Conservation (phyloP, 2,329 filamentous ascomycete genomes). For the Fusarium dlaminii region DNA sequence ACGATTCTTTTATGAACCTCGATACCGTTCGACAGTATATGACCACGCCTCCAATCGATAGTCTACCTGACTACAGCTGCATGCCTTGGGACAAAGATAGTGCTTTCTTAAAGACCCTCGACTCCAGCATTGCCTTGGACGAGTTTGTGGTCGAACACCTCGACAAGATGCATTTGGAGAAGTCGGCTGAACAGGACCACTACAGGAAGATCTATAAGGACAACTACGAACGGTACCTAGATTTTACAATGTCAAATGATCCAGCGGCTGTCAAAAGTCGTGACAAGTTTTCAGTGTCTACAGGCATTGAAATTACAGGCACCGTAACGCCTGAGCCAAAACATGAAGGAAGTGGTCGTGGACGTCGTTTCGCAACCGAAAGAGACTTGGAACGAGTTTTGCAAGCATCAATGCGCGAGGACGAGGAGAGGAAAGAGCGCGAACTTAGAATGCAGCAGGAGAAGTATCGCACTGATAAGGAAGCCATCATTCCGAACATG, state of each 20-base stretch:
- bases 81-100: conserved; percentile 60
- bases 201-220: conserved; percentile 54
- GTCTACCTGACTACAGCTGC: conserved; percentile 58
- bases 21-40: conserved; percentile 61
- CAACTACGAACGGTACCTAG: conserved; percentile 62
- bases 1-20: conserved; percentile 60
- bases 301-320: conserved; percentile 46
- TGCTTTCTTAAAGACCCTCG: conserved; percentile 55
- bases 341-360: conserved; percentile 63
- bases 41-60: conserved; percentile 64
- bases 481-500: conserved; percentile 78
- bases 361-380: conserved; percentile 73
- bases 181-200: conserved; percentile 51
- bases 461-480: conserved; percentile 78
- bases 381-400: conserved; percentile 77
- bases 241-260: conserved; percentile 66
- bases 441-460: conserved; percentile 72
- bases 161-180: conserved; percentile 51
- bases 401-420: conserved; percentile 75
- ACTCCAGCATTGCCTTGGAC: conserved; percentile 52
- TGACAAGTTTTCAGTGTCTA: conserved; percentile 60
- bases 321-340: conserved; percentile 62
- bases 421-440: conserved; percentile 75
- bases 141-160: conserved; percentile 59
- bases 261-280: conserved; percentile 64